phyloP scores from a whole-genome alignment of 1,284 basidiomycete species.

The Rhizopogon parksii region DNA sequence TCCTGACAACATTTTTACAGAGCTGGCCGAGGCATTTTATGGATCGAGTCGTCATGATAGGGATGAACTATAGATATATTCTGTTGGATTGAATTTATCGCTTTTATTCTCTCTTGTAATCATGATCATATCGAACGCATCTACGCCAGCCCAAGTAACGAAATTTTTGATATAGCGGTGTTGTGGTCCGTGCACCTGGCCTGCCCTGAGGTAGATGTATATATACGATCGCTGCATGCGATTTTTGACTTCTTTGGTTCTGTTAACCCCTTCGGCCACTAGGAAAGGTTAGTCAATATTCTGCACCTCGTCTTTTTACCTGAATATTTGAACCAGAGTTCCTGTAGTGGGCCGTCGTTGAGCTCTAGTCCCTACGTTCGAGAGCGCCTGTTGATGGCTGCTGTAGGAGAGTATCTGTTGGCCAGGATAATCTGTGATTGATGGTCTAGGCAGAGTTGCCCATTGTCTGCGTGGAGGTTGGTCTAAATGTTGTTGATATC shows the following conservation, averaged over 20 bases:
- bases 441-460: neutral
- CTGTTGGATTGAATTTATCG: neutral
- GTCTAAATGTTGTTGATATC: neutral
- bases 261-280: conserved; percentile 28
- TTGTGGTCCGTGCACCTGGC: conserved; percentile 16
- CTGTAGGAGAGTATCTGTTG: neutral
- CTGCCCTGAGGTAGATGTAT: conserved; percentile 25
- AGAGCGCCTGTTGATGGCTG: too few relatives aligned
- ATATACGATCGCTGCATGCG: conserved; percentile 13
- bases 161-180: neutral
- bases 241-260: conserved; percentile 10
- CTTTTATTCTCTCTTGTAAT: neutral
- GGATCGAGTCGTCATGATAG: conserved; percentile 14
- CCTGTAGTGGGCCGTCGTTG: neutral
- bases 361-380: neutral
- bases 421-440: neutral
- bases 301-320: too few relatives aligned
- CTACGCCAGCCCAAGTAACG: too few relatives aligned
- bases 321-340: too few relatives aligned
- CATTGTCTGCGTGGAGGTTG: neutral
- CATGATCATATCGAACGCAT: too few relatives aligned
- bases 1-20: conserved; percentile 14
- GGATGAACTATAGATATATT: conserved; percentile 22
- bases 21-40: conserved; percentile 23
- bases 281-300: too few relatives aligned